A percentile compares a stretch with the other conserved stretches of the same genome.
Conservation (phyloP, 345 rosid genomes). For the Mallotus nudiflorus region DNA sequence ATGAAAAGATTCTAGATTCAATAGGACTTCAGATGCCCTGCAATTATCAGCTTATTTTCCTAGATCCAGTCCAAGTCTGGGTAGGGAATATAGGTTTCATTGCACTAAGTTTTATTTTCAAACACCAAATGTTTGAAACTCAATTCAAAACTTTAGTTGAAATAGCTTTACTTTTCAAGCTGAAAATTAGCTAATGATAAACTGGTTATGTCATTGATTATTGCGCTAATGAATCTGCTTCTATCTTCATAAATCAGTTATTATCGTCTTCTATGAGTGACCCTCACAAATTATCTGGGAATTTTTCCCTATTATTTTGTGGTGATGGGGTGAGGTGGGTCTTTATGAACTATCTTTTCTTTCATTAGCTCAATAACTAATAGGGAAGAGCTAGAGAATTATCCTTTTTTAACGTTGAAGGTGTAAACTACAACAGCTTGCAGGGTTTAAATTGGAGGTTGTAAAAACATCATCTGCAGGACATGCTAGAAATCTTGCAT, state of each 20-base stretch:
- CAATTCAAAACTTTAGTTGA: no score
- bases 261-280: neutral
- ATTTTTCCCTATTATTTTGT: neutral
- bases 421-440: conserved; percentile 66
- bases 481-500: conserved; percentile 83
- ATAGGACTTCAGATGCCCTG: neutral
- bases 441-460: conserved; percentile 92
- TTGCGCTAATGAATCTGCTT: neutral
- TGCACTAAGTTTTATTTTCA: no score
- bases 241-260: neutral
- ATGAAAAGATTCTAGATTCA: neutral
- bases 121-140: no score
- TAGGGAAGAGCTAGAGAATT: neutral
- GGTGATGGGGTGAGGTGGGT: neutral
- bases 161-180: no score
- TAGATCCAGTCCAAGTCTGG: neutral
- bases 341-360: neutral
- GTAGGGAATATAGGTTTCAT: neutral
- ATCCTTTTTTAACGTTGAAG: conserved; percentile 6
- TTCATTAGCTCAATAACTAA: neutral
- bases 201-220: neutral
- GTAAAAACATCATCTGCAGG: conserved; percentile 91
- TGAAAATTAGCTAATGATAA: neutral
- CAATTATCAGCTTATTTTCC: no score
- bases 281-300: neutral